Evolutionary conservation across 2,329 filamentous ascomycete species (phyloP), one percentile per base, ranked within the genome.

Genomic region (Trichoderma harzianum): DNA sequence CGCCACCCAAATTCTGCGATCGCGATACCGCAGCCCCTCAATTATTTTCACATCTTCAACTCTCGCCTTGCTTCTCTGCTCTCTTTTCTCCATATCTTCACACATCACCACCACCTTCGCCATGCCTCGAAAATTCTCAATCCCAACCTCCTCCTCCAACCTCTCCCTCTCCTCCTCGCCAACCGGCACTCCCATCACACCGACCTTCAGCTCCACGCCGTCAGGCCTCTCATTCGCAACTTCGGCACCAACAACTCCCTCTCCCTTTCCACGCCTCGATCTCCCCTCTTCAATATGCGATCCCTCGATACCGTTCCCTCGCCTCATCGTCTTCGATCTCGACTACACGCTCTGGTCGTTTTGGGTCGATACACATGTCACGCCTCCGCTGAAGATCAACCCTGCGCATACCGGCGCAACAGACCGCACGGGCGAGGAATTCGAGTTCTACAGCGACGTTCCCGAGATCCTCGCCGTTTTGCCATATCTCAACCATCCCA

Each of bases 281-380:
- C 72, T 81, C 24, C 85, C 86, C 5, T 39, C 79, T 26, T 83
- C 85, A 75, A 84, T 89, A 47, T 77, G 79, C 75, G 85, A 88
- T 80, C 82, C 89, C 55, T 67, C 76, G 16, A 87, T 90, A 0
- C 93, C 94, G 0, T 87, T 97, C 1, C 95, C 95, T 0, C 90
- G 91, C 73, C 87, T 97, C 76, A 88, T 98, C 77, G 93, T 96
- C 74, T 98, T 98, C 83, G 96, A 98, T 81, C 89, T 98, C 74
- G 95, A 98, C 86, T 98, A 98, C 86, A 98, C 96, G 0, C 87
- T 98, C n/a, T 98, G 95, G 96, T 94, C 95, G 5, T 98, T 98
- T 83, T 98, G 95, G 95, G 91, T 97, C 1, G 96, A 98, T 84
- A 97, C 94, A 4, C 95, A 98, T 82, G 92, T 96, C 76, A 89